Evolutionary conservation across 331 rosid genomes (phyloP).

Genomic region (Spiraea crenata): DNA sequence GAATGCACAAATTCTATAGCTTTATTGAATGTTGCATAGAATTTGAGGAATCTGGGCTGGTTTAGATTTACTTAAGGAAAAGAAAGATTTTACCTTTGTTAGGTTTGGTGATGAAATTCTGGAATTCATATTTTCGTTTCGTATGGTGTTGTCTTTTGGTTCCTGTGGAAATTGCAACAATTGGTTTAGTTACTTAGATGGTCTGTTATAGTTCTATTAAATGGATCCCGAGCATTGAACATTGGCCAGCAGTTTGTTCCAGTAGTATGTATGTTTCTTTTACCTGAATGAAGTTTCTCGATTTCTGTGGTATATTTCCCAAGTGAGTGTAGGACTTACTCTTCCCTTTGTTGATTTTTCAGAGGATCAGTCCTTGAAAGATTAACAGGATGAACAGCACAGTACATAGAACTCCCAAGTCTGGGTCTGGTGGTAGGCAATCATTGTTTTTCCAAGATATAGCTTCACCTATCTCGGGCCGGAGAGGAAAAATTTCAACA

Average conservation of each 20-base stretch:
- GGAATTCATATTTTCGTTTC: background rate
- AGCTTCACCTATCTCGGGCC: constrained; percentile 78
- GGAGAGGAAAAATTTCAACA: constrained; percentile 72
- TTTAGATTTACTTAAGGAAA: background rate
- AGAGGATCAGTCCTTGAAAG: constrained; percentile 19
- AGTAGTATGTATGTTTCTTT: background rate
- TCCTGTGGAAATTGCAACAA: background rate
- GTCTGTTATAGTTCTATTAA: background rate
- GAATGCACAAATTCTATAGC: no score
- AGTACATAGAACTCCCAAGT: constrained; percentile 65
- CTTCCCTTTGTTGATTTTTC: constrained; percentile 20
- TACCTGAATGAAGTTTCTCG: background rate
- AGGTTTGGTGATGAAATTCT: background rate
- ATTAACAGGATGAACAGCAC: constrained; percentile 54
- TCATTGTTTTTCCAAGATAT: constrained; percentile 90
- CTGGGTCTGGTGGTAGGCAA: constrained; percentile 46
- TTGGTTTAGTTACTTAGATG: background rate
- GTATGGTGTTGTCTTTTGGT: background rate
- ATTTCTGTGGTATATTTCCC: background rate
- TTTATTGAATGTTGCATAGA: background rate
- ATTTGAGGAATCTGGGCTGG: background rate
- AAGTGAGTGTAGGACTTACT: background rate
- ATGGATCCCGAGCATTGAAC: background rate
- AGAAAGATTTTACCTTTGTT: background rate
- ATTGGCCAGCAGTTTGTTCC: background rate